phyloP scores from a whole-genome alignment of 257 asterid genomes.

The Catharanthus roseus region DNA sequence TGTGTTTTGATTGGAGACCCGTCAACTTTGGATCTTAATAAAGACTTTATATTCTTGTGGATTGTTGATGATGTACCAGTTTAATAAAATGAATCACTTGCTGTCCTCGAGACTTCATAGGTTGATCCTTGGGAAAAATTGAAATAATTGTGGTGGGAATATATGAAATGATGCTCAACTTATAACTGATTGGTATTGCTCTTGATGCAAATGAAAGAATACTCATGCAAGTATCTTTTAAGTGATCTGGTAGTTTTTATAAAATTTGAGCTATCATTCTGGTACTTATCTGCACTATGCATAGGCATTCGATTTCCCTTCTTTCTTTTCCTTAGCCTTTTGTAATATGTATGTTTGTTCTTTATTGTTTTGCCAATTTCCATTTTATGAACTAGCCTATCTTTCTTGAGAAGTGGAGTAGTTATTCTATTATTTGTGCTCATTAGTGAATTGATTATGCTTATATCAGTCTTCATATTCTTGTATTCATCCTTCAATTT shows the following conservation, averaged over 20 bases:
- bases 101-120: not conserved
- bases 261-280: not conserved
- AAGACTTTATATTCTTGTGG: not conserved
- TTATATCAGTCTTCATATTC: not conserved
- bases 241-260: not conserved
- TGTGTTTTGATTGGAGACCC: not conserved
- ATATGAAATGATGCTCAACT: not conserved
- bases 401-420: not conserved
- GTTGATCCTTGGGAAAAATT: not conserved
- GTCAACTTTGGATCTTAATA: not conserved
- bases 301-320: not conserved
- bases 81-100: not conserved
- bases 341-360: not conserved
- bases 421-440: not conserved
- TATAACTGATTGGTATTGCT: not conserved
- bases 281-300: not conserved
- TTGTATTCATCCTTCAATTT: not conserved
- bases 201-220: not conserved
- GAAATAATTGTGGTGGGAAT: not conserved
- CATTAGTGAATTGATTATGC: not conserved
- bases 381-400: not conserved
- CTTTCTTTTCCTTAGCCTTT: not conserved
- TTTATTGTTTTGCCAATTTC: not conserved
- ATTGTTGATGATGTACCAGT: not conserved
- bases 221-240: not conserved